Percentiles rank a stretch among this genome's conserved stretches.
phyloP scores from a whole-genome alignment of 2,329 filamentous ascomycete genomes.

The Calonectria pauciramosa region DNA sequence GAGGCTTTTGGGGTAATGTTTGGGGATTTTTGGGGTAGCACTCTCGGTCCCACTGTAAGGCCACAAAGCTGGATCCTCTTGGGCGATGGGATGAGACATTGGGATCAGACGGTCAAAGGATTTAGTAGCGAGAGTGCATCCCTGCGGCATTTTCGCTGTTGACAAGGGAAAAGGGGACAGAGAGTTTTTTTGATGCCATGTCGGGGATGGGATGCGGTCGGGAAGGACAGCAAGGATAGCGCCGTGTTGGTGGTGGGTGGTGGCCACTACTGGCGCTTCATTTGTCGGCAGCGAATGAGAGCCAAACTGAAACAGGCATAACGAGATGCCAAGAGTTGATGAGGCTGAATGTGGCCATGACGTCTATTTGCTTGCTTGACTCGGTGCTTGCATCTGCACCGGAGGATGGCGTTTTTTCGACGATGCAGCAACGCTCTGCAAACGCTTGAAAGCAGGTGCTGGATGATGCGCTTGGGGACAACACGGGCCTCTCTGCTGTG shows the following conservation, averaged over 20 bases:
- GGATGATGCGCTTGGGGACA: neutral
- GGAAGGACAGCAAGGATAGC: neutral
- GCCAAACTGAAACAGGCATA: conserved; percentile 6
- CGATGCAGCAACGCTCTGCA: neutral
- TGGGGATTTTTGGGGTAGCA: neutral
- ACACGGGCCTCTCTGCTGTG: neutral
- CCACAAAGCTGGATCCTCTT: neutral
- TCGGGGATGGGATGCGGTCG: neutral
- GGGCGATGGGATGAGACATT: conserved; percentile 1
- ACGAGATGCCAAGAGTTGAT: conserved; percentile 16
- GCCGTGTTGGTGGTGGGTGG: neutral
- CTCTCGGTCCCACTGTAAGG: conserved; percentile 1
- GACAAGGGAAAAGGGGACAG: neutral
- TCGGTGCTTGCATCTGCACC: neutral
- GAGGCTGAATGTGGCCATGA: neutral
- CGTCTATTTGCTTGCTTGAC: neutral
- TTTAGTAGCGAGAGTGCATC: neutral
- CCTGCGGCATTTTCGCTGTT: conserved; percentile 10
- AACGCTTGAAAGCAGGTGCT: neutral
- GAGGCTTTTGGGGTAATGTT: neutral
- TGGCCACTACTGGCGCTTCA: neutral
- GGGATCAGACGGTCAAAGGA: conserved; percentile 11
- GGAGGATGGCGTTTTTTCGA: too few species aligned
- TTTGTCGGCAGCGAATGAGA: neutral
- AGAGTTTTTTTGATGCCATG: neutral